These are phyloP conservation scores for Penicillium sp. DNA, from an alignment of 2,329 filamentous ascomycete genomes.

Conservation along the genomic window DNA sequence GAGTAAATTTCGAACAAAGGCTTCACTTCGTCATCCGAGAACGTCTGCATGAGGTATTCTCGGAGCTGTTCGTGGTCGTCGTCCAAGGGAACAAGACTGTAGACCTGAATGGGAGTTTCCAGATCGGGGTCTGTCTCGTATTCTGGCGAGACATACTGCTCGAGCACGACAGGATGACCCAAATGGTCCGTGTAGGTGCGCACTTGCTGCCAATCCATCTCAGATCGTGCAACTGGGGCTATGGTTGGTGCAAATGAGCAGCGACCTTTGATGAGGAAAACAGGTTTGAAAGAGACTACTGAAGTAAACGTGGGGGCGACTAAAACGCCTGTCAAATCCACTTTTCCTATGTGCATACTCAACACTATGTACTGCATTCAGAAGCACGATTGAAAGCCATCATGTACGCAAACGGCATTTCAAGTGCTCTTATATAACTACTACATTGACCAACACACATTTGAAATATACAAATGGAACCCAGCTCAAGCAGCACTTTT, in stretches of 20 bases:
- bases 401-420: no score
- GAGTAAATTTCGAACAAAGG: constrained; percentile 22
- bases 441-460: no score
- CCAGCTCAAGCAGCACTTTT: no score
- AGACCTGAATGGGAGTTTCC: constrained; percentile 13
- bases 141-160: constrained; percentile 13
- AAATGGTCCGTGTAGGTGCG: constrained; percentile 17
- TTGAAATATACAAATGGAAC: no score
- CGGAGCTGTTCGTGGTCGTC: constrained; percentile 11
- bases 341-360: no score
- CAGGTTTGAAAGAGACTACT: not conserved
- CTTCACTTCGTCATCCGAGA: constrained; percentile 9
- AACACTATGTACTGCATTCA: no score
- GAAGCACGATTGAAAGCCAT: no score
- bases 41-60: constrained; percentile 13
- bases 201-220: constrained; percentile 12
- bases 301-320: not conserved
- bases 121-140: not conserved
- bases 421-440: no score
- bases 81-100: constrained; percentile 10
- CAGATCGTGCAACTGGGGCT: no score
- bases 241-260: no score
- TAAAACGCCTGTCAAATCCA: no score
- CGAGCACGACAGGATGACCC: constrained; percentile 16
- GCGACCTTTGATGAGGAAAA: not conserved